Base-by-base conservation (phyloP, 2,329 filamentous ascomycete genomes). In the Cercospora sojina region DNA sequence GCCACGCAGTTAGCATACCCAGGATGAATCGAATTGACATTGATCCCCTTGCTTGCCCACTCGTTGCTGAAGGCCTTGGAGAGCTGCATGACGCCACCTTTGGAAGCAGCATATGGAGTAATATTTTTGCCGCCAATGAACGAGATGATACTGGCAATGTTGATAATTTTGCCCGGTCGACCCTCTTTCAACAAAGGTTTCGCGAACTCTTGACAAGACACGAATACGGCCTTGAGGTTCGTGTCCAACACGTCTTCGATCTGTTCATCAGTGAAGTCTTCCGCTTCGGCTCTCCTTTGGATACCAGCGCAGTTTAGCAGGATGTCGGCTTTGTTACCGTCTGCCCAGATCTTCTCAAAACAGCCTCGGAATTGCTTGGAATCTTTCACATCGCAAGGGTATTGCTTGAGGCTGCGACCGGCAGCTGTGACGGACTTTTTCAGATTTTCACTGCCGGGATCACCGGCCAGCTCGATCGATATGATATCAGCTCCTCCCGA, bases 41-140 rank as follows among this genome's bases (percentile, higher is more conserved):
- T 91, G 65, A 96, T 84, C 0, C 92, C 92, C 74, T 87, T 85
- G 16, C 82, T 78, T 0, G 89, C 87, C 92, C 92, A 96, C 80
- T 95, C 91, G 76, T 96, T 96, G 62, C 89, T 88, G 65, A 96
- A 83, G 32, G 90, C 89, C 80, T 95, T 95, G 60, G 91, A 95
- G 64, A 95, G 79, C 80, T 96, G 92, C 13, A 88, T 89, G 0
- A 96, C 88, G 10, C 91, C 93, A 51, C 92, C 92, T 79, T 96
- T 96, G 68, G 86, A 88, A 0, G 92, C 91, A 0, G 92, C 90
- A 77, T 96, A 97, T 1, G 92, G 92, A 0, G 92, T 92, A 0
- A 96, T 91, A 0, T 90, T 96, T 70, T 96, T 69, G 0, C 72
- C 71, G 10, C 72, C 72, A 41, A 74, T 72, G 62, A 70, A 72